These are phyloP conservation scores for Dothistroma septosporum DNA, from an alignment of 2,329 filamentous ascomycete species.

Conservation along the genomic window DNA sequence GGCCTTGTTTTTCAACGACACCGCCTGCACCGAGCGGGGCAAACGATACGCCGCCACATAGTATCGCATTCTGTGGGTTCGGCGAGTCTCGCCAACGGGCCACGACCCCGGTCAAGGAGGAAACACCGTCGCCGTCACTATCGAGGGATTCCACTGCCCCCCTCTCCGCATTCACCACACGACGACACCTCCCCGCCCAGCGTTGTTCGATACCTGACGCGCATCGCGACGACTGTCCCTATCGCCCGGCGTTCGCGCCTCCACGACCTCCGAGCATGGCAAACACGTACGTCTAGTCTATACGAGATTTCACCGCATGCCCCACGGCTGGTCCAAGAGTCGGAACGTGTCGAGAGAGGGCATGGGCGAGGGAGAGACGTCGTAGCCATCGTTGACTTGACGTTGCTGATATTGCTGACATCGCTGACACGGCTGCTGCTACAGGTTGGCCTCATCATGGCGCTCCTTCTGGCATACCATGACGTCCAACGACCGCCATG, in stretches of 20 bases:
- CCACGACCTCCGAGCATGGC: background rate
- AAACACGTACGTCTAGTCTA: background rate
- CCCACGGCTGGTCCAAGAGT: background rate
- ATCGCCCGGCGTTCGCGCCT: constrained; percentile 1
- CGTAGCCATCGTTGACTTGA: constrained; percentile 6
- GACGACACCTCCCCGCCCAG: background rate
- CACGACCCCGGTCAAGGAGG: too few species aligned
- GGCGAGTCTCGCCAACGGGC: too few species aligned
- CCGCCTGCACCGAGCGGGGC: too few species aligned
- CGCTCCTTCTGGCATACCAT: constrained; percentile 89
- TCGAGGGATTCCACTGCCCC: background rate
- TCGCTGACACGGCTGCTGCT: constrained; percentile 6
- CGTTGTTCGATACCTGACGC: background rate
- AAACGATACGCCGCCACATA: too few species aligned
- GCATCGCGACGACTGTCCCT: constrained; percentile 2
- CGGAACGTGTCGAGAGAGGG: background rate
- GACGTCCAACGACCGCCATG: constrained; percentile 76
- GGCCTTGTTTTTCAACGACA: too few species aligned
- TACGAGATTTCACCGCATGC: background rate
- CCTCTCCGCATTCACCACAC: background rate
- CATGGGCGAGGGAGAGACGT: background rate
- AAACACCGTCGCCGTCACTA: background rate
- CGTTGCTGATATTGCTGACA: constrained; percentile 7
- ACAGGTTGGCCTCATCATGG: constrained; percentile 62
- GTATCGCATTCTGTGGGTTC: too few species aligned